Conservation (phyloP, 164 flowering plant genomes). For the Tetrastigma voinierianum region DNA sequence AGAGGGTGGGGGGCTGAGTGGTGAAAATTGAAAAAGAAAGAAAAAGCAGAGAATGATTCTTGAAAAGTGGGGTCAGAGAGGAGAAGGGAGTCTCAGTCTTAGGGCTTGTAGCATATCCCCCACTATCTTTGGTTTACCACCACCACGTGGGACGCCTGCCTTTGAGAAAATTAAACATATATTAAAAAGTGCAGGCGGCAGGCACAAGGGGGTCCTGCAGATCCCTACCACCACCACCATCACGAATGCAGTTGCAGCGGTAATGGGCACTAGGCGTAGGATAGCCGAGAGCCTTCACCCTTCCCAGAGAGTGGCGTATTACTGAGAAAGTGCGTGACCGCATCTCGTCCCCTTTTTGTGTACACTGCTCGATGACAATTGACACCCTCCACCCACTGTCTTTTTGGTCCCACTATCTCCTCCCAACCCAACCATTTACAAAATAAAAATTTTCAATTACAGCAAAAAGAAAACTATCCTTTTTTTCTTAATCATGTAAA, state of each 20-base stretch:
- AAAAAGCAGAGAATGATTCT: too few species aligned
- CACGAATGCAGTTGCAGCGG: too few species aligned
- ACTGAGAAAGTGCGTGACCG: slow-evolving; percentile 2
- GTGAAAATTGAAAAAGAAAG: too few species aligned
- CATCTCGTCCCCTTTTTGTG: background rate
- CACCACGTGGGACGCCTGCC: too few species aligned
- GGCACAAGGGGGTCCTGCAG: slow-evolving; percentile 5
- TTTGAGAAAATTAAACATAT: too few species aligned
- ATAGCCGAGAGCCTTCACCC: slow-evolving; percentile 9
- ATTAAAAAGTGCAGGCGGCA: background rate
- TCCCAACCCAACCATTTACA: slow-evolving; percentile 21
- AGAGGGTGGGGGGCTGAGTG: too few species aligned
- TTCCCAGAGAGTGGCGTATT: background rate
- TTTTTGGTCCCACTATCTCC: slow-evolving; percentile 17
- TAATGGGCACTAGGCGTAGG: background rate
- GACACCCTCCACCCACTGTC: background rate
- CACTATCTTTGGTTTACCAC: too few species aligned
- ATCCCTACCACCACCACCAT: background rate
- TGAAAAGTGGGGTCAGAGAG: too few species aligned
- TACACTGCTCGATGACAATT: too few species aligned
- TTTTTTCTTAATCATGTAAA: too few species aligned
- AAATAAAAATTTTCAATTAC: background rate
- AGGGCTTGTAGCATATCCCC: slow-evolving; percentile 3
- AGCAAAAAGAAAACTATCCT: too few species aligned
- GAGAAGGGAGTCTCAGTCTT: too few species aligned